These are phyloP conservation scores for Eustoma russellianum DNA, from an alignment of 257 asterid species.

Conservation along the genomic window DNA sequence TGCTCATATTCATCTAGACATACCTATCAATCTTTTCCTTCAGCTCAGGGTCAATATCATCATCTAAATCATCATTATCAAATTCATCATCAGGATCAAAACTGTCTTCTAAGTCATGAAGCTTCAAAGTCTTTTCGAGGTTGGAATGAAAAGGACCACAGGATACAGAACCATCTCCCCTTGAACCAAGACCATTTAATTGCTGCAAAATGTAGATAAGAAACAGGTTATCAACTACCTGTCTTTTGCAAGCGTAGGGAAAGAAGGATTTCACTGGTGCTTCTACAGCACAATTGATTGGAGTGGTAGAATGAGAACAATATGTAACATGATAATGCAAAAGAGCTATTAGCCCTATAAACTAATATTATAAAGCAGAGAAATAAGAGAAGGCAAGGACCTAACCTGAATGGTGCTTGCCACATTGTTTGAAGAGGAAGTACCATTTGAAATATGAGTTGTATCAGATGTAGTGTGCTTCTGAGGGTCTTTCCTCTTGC, in stretches of 20 bases:
- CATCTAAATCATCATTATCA: conserved; percentile 73
- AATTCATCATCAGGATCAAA: conserved; percentile 55
- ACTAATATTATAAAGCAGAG: neutral
- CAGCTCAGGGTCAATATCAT: conserved; percentile 81
- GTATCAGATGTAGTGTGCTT: conserved; percentile 39
- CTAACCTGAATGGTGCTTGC: conserved; percentile 47
- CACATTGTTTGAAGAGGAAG: conserved; percentile 37
- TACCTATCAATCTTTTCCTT: conserved; percentile 91
- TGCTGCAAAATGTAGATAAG: conserved; percentile 37
- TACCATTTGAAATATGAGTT: conserved; percentile 32
- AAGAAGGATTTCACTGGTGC: neutral
- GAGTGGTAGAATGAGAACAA: neutral
- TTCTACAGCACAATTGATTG: neutral
- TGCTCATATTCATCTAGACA: conserved; percentile 23
- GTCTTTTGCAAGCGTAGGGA: neutral
- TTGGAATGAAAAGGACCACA: conserved; percentile 25
- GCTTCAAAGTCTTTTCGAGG: conserved; percentile 34
- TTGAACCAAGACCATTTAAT: conserved; percentile 25
- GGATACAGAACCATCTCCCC: conserved; percentile 25
- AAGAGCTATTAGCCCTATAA: conserved; percentile 9
- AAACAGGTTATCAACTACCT: conserved; percentile 4
- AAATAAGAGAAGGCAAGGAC: conserved; percentile 12
- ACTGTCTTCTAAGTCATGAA: conserved; percentile 38
- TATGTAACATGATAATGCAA: neutral
- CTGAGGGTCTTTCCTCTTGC: conserved; percentile 74